A percentile compares a stretch with the other conserved stretches of the same genome.
Conservation (phyloP, 1,139 yeast genomes). For the Geotrichum australiense region DNA sequence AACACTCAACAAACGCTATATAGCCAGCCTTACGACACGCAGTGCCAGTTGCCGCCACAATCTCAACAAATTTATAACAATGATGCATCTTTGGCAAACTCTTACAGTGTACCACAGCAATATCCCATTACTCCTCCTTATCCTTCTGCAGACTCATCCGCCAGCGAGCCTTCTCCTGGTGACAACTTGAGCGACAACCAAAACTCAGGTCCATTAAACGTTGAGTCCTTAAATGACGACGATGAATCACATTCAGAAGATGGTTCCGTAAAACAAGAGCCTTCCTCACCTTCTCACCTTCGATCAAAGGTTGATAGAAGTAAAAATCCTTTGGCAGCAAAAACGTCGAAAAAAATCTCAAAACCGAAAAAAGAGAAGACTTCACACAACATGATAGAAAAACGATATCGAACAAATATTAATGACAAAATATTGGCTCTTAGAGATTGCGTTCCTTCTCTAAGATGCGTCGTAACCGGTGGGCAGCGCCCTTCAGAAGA, state of each 20-base stretch:
- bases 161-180: slow-evolving; percentile 15
- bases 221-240: slow-evolving; percentile 8
- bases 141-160: slow-evolving; percentile 14
- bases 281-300: background rate
- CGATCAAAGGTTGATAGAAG: no score
- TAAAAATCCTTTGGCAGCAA: no score
- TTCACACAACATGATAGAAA: slow-evolving; percentile 76
- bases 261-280: slow-evolving; percentile 5
- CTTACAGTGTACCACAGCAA: background rate
- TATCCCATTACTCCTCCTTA: slow-evolving; percentile 18
- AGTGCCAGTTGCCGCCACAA: slow-evolving; percentile 6
- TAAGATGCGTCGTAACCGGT: slow-evolving; percentile 34
- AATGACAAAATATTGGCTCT: slow-evolving; percentile 65
- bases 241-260: slow-evolving; percentile 9
- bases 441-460: slow-evolving; percentile 67
- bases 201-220: slow-evolving; percentile 6
- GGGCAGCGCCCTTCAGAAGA: slow-evolving; percentile 37
- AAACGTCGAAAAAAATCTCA: slow-evolving; percentile 26
- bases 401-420: slow-evolving; percentile 69
- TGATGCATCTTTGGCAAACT: background rate
- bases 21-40: no score
- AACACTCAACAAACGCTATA: slow-evolving; percentile 9
- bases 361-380: slow-evolving; percentile 45
- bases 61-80: background rate
- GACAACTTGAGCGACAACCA: slow-evolving; percentile 10